Evolutionary conservation across 768 basidiomycete species (phyloP), one percentile per base, ranked within the genome.

Genomic region (Xerocomellus dryophilus): DNA sequence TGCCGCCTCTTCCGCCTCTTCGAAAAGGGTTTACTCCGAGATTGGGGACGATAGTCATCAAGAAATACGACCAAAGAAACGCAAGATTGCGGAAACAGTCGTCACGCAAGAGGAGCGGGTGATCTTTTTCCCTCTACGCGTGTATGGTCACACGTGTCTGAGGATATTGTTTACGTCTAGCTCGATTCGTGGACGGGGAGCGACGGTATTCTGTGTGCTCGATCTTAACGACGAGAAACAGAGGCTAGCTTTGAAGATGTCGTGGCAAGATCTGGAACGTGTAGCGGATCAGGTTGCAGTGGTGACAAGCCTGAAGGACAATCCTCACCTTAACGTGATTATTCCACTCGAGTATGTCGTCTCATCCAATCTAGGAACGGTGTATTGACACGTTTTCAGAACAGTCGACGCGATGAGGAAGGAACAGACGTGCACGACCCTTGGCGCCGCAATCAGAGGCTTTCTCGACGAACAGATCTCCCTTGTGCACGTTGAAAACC

Each of bases 131-230:
- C n/a, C n/a, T n/a, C n/a, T n/a, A n/a, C n/a, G n/a, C n/a, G n/a
- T n/a, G n/a, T n/a, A n/a, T n/a, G n/a, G n/a, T n/a, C n/a, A n/a
- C n/a, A n/a, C n/a, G n/a, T n/a, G n/a, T n/a, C n/a, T n/a, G n/a
- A n/a, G n/a, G n/a, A n/a, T n/a, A n/a, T n/a, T n/a, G n/a, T n/a
- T n/a, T n/a, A n/a, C n/a, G n/a, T n/a, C n/a, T n/a, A n/a, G n/a
- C n/a, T n/a, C n/a, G 10, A 47, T 62, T 38, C 56, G 60, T n/a
- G 57, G 61, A 6, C 29, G 54, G 4, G 49, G 50, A 18, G 54
- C 57, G 11, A 50, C 50, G 1, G 51, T 62, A 2, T 63, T 50
- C 15, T 32, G 36, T 6, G 55, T 57, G 5, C 9, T 47, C 0
- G 42, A 29, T 29, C 25, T 18, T 14, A 11, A 3, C 8, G 31